Base-by-base conservation (phyloP, 2,329 filamentous ascomycete genomes). In the Fusarium guadeloupense region DNA sequence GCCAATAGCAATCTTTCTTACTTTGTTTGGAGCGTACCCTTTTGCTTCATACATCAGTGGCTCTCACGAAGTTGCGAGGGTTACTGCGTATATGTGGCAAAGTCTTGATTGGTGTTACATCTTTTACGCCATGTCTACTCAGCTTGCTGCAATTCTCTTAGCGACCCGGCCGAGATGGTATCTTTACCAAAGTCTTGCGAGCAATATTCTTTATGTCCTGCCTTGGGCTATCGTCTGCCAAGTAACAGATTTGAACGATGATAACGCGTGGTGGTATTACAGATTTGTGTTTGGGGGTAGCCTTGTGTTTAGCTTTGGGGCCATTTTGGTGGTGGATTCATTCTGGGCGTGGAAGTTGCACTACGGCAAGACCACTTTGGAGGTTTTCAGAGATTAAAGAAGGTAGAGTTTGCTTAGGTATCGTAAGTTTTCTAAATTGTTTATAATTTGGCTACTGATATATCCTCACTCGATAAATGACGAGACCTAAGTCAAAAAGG, bases 171-270 rank as follows among this genome's bases (percentile, higher is more conserved):
- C 88, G 0, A 76, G 76, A 3, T 91, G 86, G 88, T 92, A 90
- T 69, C 77, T 91, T 0, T 85, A 83, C 54, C 88, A 91, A 70
- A 87, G 85, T 4, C 74, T 92, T 1, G 81, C 77, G 0, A 89
- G 87, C 7, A 92, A 91, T 65, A 41, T 92, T 0, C 71, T 88
- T 0, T 91, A 88, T 69, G 87, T 91, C 0, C 73, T 92, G 4
- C 89, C 88, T 0, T 92, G 89, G 88, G 88, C 89, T 0, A 84
- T 92, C 34, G 86, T 83, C 0, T 86, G 83, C 55, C 83, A 81
- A 44, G 77, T 75, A 5, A 74, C 74, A n/a, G 49, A 74, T 3
- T 73, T 89, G 39, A 78, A 81, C 7, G 70, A 77, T 4, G 73
- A 74, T 0, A 82, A 86, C 66, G 87, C 89, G 1, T 91, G 88